Evolutionary conservation across 805 yeast species (phyloP).

Genomic region (Candida sanyiensis): DNA sequence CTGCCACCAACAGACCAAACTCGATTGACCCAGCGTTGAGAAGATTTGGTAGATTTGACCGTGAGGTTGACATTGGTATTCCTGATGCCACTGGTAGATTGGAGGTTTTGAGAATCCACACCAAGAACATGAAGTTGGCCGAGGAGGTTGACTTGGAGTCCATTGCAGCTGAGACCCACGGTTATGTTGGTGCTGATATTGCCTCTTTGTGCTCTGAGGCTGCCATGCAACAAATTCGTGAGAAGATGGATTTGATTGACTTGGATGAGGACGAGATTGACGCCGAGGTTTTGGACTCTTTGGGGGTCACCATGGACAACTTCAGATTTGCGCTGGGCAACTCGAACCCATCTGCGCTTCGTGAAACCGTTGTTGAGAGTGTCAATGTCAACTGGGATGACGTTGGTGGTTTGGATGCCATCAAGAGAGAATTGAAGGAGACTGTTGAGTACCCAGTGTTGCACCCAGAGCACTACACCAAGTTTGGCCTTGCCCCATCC

Average conservation of each 20-base stretch:
- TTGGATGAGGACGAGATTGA: conserved; percentile 94
- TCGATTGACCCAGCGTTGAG: conserved; percentile 75
- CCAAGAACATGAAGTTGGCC: conserved; percentile 95
- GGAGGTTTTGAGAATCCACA: conserved; percentile 94
- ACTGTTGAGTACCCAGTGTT: conserved; percentile 98
- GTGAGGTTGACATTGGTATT: conserved; percentile 86
- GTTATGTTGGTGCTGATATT: conserved; percentile 98
- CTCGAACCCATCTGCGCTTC: conserved; percentile 97
- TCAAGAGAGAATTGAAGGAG: conserved; percentile 95
- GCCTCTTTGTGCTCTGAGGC: conserved; percentile 99
- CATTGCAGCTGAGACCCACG: conserved; percentile 96
- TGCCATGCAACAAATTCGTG: conserved; percentile 99
- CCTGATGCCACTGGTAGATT: conserved; percentile 99
- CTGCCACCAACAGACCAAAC: conserved; percentile 85
- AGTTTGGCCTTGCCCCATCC: conserved; percentile 96
- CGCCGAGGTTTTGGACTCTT: conserved; percentile 91
- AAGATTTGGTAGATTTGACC: conserved; percentile 86
- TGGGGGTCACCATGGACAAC: conserved; percentile 98
- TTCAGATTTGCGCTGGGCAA: conserved; percentile 96
- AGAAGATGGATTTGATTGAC: conserved; percentile 97
- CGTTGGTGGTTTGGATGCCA: conserved; percentile 95
- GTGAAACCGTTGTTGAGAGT: conserved; percentile 98
- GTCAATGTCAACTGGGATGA: conserved; percentile 99
- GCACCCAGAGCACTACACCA: conserved; percentile 98
- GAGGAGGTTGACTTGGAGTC: conserved; percentile 95